These are phyloP conservation scores for Picea abies DNA, from an alignment of 83 land plant genomes.

Conservation along the genomic window DNA sequence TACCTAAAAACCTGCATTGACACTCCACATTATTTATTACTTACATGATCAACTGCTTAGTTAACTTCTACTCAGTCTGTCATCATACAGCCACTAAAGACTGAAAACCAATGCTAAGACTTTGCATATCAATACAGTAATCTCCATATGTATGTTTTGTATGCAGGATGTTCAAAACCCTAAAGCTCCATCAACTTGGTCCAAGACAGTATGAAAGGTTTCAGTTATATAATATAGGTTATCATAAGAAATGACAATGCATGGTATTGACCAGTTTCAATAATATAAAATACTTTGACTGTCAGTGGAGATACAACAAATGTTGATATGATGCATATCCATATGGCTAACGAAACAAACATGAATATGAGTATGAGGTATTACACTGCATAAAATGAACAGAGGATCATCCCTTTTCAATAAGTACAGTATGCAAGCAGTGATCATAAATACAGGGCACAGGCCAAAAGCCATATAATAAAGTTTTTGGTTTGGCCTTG, in stretches of 20 bases:
- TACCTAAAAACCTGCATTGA: conserved; percentile 61
- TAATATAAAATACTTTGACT: background rate
- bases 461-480: background rate
- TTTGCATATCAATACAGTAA: background rate
- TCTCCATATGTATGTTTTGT: background rate
- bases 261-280: background rate
- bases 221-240: background rate
- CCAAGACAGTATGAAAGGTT: background rate
- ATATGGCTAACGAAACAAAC: background rate
- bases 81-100: background rate
- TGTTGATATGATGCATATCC: background rate
- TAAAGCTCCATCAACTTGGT: background rate
- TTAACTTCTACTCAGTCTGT: background rate
- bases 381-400: background rate
- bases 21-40: background rate
- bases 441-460: background rate
- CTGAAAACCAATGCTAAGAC: background rate
- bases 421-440: background rate
- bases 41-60: background rate
- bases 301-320: background rate
- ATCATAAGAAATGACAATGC: background rate
- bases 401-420: background rate
- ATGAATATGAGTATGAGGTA: background rate
- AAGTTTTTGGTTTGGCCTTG: background rate
- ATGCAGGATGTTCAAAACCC: background rate